Base-by-base conservation (phyloP, 495 filamentous ascomycete genomes). In the Cenococcum geophilum region DNA sequence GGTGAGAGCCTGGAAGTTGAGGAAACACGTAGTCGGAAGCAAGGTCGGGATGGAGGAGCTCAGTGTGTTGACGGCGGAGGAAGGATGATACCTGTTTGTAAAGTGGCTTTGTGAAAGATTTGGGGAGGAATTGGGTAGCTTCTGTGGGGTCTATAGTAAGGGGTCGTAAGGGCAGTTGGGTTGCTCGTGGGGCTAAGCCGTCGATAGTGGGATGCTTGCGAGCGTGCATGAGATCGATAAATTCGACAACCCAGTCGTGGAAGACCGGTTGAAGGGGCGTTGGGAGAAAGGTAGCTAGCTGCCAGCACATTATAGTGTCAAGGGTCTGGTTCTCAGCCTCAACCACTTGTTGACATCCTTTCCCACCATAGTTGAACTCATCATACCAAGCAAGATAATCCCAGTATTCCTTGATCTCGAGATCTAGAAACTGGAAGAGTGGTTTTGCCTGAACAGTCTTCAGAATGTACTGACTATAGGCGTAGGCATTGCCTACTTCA, bases 301-400 rank as follows among this genome's bases (percentile, higher is more conserved):
- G 95, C 95, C 95, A 99, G 71, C 95, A 89, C 93, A 97, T 97
- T 71, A 97, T 85, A 37, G 86, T 92, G 64, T 95, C 89, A 20
- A 99, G 80, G n/a, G 83, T 78, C 72, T 97, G 91, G 34, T 88
- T 82, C 53, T 96, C 92, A 37, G 80, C 78, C 69, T 95, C 93
- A 27, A 87, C 79, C 11, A 97, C 89, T 65, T 93, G 82, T 34
- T 83, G 81, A 69, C 88, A 93, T 2, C 89, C 95, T 69, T 93
- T 96, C 58, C 93, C 93, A 56, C 93, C 93, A 71, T 97, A 96
- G 74, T 99, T 99, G 77, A 91, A 93, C 74, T 96, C 91, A 72
- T 99, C 93, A 63, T 97, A 97, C 93, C 93, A 99, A n/a, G 96
- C 85, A 0, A 99, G 84, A 72, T 97, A 97, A 70, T 99, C 93